Percentiles rank a stretch among this genome's conserved stretches.
Evolutionary conservation across 768 basidiomycete genomes (phyloP).

Genomic region (Boletus patriciae): DNA sequence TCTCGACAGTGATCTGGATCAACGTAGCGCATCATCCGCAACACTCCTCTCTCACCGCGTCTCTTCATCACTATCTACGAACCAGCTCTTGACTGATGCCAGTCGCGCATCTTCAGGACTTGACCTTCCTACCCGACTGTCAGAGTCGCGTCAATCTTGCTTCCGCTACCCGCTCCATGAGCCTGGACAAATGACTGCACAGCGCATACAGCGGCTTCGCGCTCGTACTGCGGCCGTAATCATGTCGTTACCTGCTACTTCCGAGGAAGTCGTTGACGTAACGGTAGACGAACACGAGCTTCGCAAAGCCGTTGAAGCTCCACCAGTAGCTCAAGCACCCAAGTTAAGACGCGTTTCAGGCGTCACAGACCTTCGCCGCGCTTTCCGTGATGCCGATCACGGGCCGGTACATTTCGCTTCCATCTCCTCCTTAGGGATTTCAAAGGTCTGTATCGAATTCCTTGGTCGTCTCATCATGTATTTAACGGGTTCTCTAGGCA

Average conservation of each 20-base stretch:
- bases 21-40: constrained; percentile 20
- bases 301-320: neutral
- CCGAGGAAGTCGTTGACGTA: constrained; percentile 12
- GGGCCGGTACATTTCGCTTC: constrained; percentile 8
- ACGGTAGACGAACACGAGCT: constrained; percentile 3
- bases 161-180: constrained; percentile 17
- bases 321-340: neutral
- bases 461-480: neutral
- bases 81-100: constrained; percentile 4
- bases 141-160: constrained; percentile 10
- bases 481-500: constrained; percentile 13
- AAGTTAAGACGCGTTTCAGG: constrained; percentile 28
- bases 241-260: constrained; percentile 30
- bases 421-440: constrained; percentile 3
- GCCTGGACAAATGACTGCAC: constrained; percentile 28
- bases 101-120: constrained; percentile 8
- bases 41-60: constrained; percentile 20
- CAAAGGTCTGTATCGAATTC: constrained; percentile 17
- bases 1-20: constrained; percentile 21
- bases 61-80: constrained; percentile 4
- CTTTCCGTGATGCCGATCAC: constrained; percentile 19
- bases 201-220: constrained; percentile 27
- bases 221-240: constrained; percentile 28
- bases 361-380: constrained; percentile 25
- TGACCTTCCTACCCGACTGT: neutral